A percentile compares a stretch with the other conserved stretches of the same genome.
These are phyloP conservation scores for Gypsophila paniculata DNA, from an alignment of 179 eudicot genomes.

Conservation along the genomic window DNA sequence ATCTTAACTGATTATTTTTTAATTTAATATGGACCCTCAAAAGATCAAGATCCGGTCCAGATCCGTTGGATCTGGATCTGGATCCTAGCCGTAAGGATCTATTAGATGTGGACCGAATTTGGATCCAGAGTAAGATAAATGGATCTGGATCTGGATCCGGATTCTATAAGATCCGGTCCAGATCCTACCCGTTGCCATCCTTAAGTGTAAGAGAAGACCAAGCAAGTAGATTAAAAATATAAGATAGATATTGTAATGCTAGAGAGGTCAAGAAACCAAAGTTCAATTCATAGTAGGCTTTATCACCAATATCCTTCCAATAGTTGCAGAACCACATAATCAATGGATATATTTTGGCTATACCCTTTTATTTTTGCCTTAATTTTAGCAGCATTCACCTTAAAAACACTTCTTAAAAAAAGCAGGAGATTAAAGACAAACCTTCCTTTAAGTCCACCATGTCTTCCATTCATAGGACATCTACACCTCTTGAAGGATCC, in stretches of 20 bases:
- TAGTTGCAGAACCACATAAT: not conserved
- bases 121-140: too few relatives aligned
- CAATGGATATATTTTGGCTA: constrained; percentile 24
- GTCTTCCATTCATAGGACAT: constrained; percentile 40
- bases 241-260: not conserved
- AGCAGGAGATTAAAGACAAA: constrained; percentile 3
- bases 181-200: too few relatives aligned
- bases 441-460: constrained; percentile 35
- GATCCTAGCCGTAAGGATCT: too few relatives aligned
- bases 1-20: too few relatives aligned
- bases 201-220: not conserved
- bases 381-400: not conserved
- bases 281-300: too few relatives aligned
- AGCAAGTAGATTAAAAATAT: not conserved
- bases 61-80: too few relatives aligned
- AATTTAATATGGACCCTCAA: too few relatives aligned
- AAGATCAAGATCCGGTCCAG: too few relatives aligned
- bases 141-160: too few relatives aligned
- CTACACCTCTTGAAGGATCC: constrained; percentile 35
- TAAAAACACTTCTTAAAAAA: not conserved
- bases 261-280: not conserved
- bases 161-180: too few relatives aligned
- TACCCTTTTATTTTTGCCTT: constrained; percentile 8
- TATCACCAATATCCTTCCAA: not conserved
- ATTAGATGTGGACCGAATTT: too few relatives aligned